Base-by-base conservation (phyloP, 2,329 filamentous ascomycete genomes). In the Calcarisporium arbuscula region DNA sequence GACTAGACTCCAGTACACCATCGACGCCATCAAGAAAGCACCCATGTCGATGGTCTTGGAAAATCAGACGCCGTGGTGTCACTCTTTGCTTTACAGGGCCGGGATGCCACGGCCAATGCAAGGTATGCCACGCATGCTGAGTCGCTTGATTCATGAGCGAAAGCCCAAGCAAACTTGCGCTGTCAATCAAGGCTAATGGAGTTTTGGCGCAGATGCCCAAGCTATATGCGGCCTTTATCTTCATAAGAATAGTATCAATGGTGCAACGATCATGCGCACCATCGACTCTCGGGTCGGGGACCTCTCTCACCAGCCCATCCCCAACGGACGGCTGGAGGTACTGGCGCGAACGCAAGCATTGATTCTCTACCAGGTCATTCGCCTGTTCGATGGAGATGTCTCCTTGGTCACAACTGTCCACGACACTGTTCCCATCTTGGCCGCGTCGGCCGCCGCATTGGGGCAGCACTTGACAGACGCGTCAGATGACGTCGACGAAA, bases 211-310 rank as follows among this genome's bases (percentile, higher is more conserved):
- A 73, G 72, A 77, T 42, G 71, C 68, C 0, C 57, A 69, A 39
- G 62, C 71, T 5, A 63, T 66, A 18, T 77, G 72, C 46, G 69
- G 70, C 2, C 51, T 78, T 1, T 73, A 72, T 43, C 53, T 68
- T 27, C 56, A 66, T 9, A 72, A 65, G 41, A 77, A 68, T 30
- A 40, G 58, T 1, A 45, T 49, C 14, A 78, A 77, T 42, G 50
- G 61, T 0, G 54, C 60, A 8, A 50, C 72, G 16, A 64, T 78
- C n/a, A 53, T 68, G 16, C 61, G 64, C 3, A 62, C 64, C 28
- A 67, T 77, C 36, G 62, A 66, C 11, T 52, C 56, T 16, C 64
- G 64, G 15, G 58, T 64, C 5, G 50, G 59, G 28, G 64, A 68
- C 6, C 57, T 77, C 2, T 36, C 68, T 10, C 49, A 50, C 10